Conservation (phyloP, 2,329 filamentous ascomycete genomes). For the Paraphaeosphaeria minitans region DNA sequence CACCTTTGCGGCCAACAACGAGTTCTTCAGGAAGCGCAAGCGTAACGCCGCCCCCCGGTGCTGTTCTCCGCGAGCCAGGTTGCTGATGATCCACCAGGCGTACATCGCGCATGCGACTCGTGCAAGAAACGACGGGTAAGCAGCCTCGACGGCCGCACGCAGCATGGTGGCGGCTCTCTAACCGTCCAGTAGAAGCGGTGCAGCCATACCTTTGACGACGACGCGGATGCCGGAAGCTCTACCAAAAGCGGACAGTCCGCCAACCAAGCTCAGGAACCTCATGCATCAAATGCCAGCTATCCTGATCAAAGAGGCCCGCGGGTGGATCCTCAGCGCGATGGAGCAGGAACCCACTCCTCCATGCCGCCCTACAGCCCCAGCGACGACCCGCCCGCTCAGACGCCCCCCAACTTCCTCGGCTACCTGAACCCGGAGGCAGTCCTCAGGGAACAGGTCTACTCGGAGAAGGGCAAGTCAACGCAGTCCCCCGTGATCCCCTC, state of each 20-base stretch:
- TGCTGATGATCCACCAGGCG: conserved; percentile 39
- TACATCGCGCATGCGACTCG: conserved; percentile 51
- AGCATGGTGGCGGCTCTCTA: conserved; percentile 24
- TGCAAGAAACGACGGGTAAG: conserved; percentile 52
- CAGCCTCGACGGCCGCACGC: conserved; percentile 12
- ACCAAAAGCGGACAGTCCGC: conserved; percentile 44
- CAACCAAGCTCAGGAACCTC: conserved; percentile 38
- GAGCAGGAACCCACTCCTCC: conserved; percentile 24
- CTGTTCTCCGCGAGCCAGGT: conserved; percentile 15
- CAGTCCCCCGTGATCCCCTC: conserved; percentile 37
- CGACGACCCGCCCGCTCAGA: conserved; percentile 37
- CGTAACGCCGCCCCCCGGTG: conserved; percentile 31
- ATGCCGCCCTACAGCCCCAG: conserved; percentile 42
- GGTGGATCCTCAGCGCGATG: conserved; percentile 30
- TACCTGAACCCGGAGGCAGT: conserved; percentile 56
- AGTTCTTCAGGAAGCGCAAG: conserved; percentile 52
- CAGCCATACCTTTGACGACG: conserved; percentile 49
- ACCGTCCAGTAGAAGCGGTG: conserved; percentile 47
- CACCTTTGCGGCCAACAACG: conserved; percentile 53
- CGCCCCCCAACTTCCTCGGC: conserved; percentile 51
- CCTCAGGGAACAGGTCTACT: conserved; percentile 49
- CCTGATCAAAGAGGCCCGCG: conserved; percentile 33
- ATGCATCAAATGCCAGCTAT: conserved; percentile 25
- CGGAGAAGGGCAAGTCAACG: conserved; percentile 38
- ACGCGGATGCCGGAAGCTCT: conserved; percentile 43